Conservation (phyloP, 1,139 yeast genomes). For the Geotrichum fermentans region DNA sequence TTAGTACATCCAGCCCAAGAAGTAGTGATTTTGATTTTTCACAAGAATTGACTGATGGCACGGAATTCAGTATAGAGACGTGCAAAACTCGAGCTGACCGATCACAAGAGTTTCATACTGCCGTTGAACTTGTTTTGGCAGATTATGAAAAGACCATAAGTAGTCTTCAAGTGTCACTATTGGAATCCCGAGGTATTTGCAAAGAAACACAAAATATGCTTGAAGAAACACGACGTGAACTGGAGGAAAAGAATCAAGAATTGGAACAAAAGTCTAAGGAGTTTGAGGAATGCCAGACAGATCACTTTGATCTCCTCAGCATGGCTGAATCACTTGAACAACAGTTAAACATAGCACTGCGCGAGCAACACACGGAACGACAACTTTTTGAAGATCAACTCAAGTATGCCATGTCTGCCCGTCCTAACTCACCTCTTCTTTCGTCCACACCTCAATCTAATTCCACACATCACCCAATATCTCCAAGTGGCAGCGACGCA, state of each 20-base stretch:
- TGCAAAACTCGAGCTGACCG: constrained; percentile 23
- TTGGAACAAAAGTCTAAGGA: constrained; percentile 18
- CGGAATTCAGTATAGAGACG: constrained; percentile 18
- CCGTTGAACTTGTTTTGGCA: constrained; percentile 25
- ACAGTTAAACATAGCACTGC: not conserved
- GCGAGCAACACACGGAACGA: constrained; percentile 1
- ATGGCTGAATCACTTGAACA: constrained; percentile 18
- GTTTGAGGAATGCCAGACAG: constrained; percentile 16
- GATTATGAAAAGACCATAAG: constrained; percentile 30
- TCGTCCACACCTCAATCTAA: constrained; percentile 8
- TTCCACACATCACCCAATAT: constrained; percentile 1
- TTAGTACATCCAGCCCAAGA: not conserved
- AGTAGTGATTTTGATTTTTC: constrained; percentile 3
- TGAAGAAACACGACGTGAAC: constrained; percentile 15
- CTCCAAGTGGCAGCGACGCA: not conserved
- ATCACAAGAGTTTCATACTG: constrained; percentile 25
- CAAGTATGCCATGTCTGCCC: not conserved
- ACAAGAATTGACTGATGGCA: constrained; percentile 5
- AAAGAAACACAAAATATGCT: constrained; percentile 15
- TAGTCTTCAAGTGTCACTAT: constrained; percentile 24
- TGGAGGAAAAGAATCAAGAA: constrained; percentile 19
- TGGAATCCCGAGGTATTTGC: constrained; percentile 11
- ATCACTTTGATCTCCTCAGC: constrained; percentile 8
- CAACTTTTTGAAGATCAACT: constrained; percentile 6
- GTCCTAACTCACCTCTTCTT: too few relatives aligned